Conservation (phyloP, 116 monocot species). For the Iris pallida region DNA sequence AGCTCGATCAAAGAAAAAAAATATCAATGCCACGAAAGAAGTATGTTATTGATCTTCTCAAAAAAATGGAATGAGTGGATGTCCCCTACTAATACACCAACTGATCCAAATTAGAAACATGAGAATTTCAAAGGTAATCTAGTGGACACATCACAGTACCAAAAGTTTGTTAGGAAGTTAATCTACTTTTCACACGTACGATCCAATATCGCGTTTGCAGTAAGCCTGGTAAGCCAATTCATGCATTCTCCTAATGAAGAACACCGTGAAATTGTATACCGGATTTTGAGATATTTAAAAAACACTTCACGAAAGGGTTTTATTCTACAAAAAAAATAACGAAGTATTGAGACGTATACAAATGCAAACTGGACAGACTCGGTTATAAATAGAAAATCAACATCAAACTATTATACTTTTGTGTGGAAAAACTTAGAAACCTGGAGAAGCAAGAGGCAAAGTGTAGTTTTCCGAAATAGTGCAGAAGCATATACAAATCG, state of each 20-base stretch:
- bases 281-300: background rate
- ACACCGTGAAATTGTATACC: background rate
- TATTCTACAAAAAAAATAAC: background rate
- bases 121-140: background rate
- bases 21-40: background rate
- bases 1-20: background rate
- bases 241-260: background rate
- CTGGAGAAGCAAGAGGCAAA: conserved; percentile 1
- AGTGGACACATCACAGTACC: background rate
- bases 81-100: background rate
- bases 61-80: background rate
- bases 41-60: conserved; percentile 2
- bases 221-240: background rate
- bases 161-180: background rate
- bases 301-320: background rate
- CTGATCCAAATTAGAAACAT: background rate
- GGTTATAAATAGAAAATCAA: background rate
- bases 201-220: conserved; percentile 1
- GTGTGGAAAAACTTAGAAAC: background rate
- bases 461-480: background rate
- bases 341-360: background rate
- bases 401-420: conserved; percentile 1
- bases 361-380: background rate
- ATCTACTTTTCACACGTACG: background rate
- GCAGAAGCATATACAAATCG: too few species aligned